Conservation (phyloP, 495 filamentous ascomycete genomes). For the Penicillium egyptiacum region DNA sequence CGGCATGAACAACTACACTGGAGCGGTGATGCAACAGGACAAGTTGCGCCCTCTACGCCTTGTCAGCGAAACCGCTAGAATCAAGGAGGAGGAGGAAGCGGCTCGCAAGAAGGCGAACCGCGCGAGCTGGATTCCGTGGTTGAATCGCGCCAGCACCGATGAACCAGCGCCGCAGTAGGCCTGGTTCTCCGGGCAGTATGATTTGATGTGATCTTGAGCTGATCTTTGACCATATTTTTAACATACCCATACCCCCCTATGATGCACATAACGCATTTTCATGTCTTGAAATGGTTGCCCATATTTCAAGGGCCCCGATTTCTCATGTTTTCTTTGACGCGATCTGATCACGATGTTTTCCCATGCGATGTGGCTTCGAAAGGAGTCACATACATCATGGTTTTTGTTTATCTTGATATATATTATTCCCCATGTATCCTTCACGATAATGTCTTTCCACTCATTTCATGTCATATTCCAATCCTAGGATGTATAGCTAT, state of each 20-base stretch:
- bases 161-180: constrained; percentile 18
- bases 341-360: constrained; percentile 17
- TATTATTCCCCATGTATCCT: constrained; percentile 11
- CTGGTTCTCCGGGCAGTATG: constrained; percentile 20
- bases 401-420: constrained; percentile 12
- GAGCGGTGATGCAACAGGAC: constrained; percentile 67
- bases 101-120: constrained; percentile 60
- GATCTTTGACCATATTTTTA: constrained; percentile 26
- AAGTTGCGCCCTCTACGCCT: constrained; percentile 83
- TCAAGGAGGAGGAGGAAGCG: constrained; percentile 48
- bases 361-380: constrained; percentile 5
- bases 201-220: constrained; percentile 29
- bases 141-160: constrained; percentile 40
- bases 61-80: constrained; percentile 55
- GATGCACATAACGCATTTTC: constrained; percentile 31
- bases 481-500: neutral
- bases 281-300: constrained; percentile 24
- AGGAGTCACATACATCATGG: constrained; percentile 8
- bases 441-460: constrained; percentile 13
- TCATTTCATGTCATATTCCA: neutral
- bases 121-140: constrained; percentile 63
- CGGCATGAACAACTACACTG: constrained; percentile 53
- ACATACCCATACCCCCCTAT: constrained; percentile 30
- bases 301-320: constrained; percentile 12
- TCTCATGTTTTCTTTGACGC: constrained; percentile 17